Evolutionary conservation across 176 grass and related monocot genomes (phyloP), one percentile per base, ranked within the genome.

Genomic region (Dactylis glomerata): DNA sequence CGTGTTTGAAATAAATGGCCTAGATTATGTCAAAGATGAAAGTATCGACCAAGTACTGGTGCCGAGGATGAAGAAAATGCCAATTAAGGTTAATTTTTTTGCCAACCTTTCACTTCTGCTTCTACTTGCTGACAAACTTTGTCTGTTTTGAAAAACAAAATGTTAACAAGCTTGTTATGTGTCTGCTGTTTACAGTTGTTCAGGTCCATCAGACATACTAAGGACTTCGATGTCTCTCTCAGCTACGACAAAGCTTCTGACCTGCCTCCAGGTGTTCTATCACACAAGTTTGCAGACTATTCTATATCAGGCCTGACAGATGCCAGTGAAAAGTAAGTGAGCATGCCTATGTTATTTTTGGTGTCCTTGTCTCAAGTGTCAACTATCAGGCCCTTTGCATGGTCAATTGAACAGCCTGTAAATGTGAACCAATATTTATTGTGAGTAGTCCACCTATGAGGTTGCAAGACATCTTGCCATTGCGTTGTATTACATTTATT

Each of bases 1-100:
- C 50, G 17, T 84, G 55, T 84, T 99, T 79, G 93, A 99, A 78
- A 86, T 99, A 81, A 84, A 82, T 84, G 93, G 90, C 47, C 82
- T 70, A 19, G 90, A 80, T 86, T 93, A 91, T 88, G 81, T 96
- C 47, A 88, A 88, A 87, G 93, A 99, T 80, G 93, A 96, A 77
- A 94, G 40, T 73, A 84, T 82, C 54, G 92, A 99, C 83, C 69
- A 80, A 62, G 57, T 94, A 75, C 82, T 99, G 68, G 92, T 99
- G 28, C 92, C 93, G 22, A 89, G 93, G 82, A 92, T 96, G 97
- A 99, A 99, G 70, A 99, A 99, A 94, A 94, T 99, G 93, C 84
- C 93, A 63, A 92, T 96, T 77, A 99, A 99, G 96, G 96, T 96
- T 73, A 5, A 75, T 50, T 54, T n/a, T n/a, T n/a, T n/a, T 0